Percentiles rank a stretch among this genome's conserved stretches.
Evolutionary conservation across 768 basidiomycete genomes (phyloP).

Genomic region (Hericium coralloides): DNA sequence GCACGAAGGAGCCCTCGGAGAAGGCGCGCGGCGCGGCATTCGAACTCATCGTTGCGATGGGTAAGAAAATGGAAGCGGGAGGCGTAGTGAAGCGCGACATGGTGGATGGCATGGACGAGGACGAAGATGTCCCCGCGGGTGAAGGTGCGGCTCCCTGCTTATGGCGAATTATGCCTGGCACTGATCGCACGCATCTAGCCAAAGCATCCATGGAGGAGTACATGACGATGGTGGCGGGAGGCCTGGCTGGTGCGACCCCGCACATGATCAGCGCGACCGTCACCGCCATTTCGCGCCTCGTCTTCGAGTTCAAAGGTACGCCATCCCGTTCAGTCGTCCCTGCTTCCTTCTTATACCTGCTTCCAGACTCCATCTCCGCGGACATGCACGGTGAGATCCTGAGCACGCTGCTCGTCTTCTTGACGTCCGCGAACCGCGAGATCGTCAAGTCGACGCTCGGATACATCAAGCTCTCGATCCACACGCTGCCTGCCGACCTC

Average conservation of each 20-base stretch:
- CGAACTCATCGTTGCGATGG: slow-evolving; percentile 86
- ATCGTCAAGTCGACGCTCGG: slow-evolving; percentile 96
- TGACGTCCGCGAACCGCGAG: slow-evolving; percentile 91
- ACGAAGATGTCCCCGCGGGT: slow-evolving; percentile 27
- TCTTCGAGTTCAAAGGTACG: slow-evolving; percentile 94
- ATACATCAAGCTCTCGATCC: slow-evolving; percentile 88
- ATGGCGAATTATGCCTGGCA: not conserved
- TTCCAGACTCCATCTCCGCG: slow-evolving; percentile 54
- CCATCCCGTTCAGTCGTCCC: not conserved
- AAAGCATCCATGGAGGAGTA: slow-evolving; percentile 82
- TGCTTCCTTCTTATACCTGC: not conserved
- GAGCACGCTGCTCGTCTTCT: slow-evolving; percentile 80
- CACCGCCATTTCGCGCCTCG: slow-evolving; percentile 84
- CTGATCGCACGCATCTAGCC: slow-evolving; percentile 26
- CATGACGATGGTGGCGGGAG: slow-evolving; percentile 94
- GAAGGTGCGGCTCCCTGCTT: not conserved
- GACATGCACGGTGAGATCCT: slow-evolving; percentile 79
- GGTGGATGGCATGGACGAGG: slow-evolving; percentile 80
- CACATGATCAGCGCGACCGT: slow-evolving; percentile 99
- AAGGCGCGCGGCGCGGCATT: slow-evolving; percentile 86
- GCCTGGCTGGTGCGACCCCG: slow-evolving; percentile 84
- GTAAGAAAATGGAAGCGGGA: slow-evolving; percentile 80
- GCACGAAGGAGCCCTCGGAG: slow-evolving; percentile 95
- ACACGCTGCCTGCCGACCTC: slow-evolving; percentile 65
- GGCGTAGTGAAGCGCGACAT: slow-evolving; percentile 70